Percentiles rank a stretch among this genome's conserved stretches.
Evolutionary conservation across 306 rosid species (phyloP).

Genomic region (Acmispon strigosus): DNA sequence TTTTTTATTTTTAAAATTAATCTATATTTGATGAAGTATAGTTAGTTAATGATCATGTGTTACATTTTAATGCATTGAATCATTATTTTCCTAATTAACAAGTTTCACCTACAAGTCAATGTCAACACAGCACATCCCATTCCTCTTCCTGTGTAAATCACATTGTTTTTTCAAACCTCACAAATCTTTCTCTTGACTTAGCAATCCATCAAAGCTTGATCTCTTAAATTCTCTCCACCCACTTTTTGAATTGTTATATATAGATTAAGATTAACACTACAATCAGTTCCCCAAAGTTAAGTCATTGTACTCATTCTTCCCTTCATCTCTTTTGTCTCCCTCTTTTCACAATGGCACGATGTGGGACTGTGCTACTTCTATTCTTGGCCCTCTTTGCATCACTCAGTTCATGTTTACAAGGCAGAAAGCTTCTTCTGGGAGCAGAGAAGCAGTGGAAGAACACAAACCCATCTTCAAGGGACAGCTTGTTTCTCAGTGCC

Average conservation of each 20-base stretch:
- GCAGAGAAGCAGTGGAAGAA: background rate
- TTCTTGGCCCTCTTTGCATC: conserved; percentile 31
- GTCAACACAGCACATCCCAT: background rate
- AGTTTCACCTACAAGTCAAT: background rate
- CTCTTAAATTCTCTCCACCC: background rate
- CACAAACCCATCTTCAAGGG: background rate
- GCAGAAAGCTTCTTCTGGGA: conserved; percentile 36
- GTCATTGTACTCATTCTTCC: too few species aligned
- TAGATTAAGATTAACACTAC: background rate
- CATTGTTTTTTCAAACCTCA: background rate
- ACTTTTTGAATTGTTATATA: background rate
- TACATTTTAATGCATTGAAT: background rate
- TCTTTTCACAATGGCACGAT: conserved; percentile 44
- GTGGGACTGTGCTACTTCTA: conserved; percentile 19
- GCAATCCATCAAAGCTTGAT: background rate
- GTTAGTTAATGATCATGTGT: background rate
- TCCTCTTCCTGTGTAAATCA: background rate
- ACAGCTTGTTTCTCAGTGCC: conserved; percentile 38
- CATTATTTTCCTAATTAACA: background rate
- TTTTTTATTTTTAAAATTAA: too few species aligned
- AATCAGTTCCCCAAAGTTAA: background rate
- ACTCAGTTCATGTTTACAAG: conserved; percentile 29
- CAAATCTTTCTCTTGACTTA: background rate
- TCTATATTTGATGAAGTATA: too few species aligned
- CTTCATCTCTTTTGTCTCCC: background rate